Evolutionary conservation across 345 rosid genomes (phyloP).

Genomic region (Pelargonium nanum): DNA sequence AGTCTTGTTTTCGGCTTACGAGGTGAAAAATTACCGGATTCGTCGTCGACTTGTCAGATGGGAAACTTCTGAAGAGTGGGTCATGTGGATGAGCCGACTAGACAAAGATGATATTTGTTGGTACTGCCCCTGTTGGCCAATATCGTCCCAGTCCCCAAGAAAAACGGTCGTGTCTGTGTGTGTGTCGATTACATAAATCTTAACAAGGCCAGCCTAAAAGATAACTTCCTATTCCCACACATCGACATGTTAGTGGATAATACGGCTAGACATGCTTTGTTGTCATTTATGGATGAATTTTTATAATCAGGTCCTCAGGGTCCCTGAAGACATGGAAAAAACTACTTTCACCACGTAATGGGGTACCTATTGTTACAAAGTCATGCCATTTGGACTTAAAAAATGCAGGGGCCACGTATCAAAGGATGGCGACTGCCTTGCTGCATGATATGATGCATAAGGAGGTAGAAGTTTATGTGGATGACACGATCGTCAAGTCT

Average conservation of each 20-base stretch:
- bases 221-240: not conserved
- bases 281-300: too few species aligned
- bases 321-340: too few species aligned
- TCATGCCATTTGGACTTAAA: constrained; percentile 4
- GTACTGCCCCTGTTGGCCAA: too few species aligned
- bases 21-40: too few species aligned
- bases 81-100: too few species aligned
- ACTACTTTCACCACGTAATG: not conserved
- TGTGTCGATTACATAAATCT: constrained; percentile 3
- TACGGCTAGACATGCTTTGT: not conserved
- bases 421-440: not conserved
- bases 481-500: constrained; percentile 4
- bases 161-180: not conserved
- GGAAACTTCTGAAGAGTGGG: too few species aligned
- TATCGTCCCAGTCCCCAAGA: constrained; percentile 1
- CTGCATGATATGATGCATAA: constrained; percentile 9
- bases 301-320: too few species aligned
- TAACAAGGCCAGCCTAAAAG: constrained; percentile 8
- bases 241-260: constrained; percentile 1
- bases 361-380: constrained; percentile 4
- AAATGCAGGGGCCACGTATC: constrained; percentile 3
- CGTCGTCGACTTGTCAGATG: too few species aligned
- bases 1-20: too few species aligned
- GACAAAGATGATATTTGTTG: too few species aligned
- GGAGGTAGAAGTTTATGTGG: not conserved